Conservation (phyloP, 2,329 filamentous ascomycete species). For the Aureobasidium subglaciale region DNA sequence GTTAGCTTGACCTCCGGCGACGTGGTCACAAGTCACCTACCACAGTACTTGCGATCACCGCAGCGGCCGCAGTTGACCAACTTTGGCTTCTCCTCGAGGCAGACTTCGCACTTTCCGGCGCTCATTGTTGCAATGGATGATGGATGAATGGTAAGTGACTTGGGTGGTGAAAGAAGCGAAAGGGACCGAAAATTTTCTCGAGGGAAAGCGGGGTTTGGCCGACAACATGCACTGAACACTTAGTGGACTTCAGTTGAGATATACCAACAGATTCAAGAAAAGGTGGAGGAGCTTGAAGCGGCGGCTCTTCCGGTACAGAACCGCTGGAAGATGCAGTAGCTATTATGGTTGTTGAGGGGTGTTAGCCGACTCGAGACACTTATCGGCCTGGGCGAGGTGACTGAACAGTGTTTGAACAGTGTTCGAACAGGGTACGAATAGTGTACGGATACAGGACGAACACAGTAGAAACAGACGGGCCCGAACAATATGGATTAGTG, state of each 20-base stretch:
- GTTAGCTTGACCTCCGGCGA: background rate
- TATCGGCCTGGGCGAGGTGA: no score
- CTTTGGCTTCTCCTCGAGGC: slow-evolving; percentile 8
- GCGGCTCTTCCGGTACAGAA: no score
- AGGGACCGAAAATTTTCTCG: background rate
- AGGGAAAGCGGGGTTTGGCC: background rate
- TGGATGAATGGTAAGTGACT: background rate
- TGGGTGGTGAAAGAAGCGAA: background rate
- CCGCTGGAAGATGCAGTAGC: no score
- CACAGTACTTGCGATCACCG: slow-evolving; percentile 7
- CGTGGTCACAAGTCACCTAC: background rate
- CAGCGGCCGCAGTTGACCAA: slow-evolving; percentile 3
- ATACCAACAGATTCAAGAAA: no score
- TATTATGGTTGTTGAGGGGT: no score
- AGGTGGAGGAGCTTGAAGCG: no score
- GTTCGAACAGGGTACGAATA: background rate
- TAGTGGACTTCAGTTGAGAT: no score
- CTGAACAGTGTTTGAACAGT: background rate
- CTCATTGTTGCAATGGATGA: background rate
- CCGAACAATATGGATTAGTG: no score
- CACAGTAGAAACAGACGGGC: no score
- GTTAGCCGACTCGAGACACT: no score
- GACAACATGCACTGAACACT: no score
- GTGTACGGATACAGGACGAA: no score
- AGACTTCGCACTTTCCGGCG: slow-evolving; percentile 8